Conservation (phyloP, 495 filamentous ascomycete genomes). For the Penicillium goetzii region DNA sequence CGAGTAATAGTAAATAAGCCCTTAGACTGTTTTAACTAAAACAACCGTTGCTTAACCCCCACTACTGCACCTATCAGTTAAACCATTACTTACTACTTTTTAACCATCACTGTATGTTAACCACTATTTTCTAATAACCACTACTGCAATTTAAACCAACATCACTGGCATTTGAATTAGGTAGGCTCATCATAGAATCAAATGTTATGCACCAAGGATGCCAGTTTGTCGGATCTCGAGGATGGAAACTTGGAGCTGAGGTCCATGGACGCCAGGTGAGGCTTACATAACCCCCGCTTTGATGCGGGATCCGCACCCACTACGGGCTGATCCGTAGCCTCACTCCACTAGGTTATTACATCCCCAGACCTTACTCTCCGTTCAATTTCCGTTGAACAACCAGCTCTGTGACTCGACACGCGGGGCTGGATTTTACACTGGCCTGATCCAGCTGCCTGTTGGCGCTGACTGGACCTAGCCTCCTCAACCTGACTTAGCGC, state of each 20-base stretch:
- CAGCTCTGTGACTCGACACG: neutral
- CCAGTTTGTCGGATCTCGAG: too few relatives aligned
- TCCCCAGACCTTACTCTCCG: conserved; percentile 22
- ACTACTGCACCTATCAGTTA: too few relatives aligned
- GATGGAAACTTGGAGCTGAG: neutral
- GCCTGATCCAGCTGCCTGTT: neutral
- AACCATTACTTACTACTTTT: too few relatives aligned
- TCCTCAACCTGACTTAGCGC: neutral
- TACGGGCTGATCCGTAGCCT: conserved; percentile 22
- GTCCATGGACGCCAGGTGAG: neutral
- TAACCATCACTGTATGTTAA: too few relatives aligned
- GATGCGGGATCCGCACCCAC: conserved; percentile 20
- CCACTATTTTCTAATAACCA: too few relatives aligned
- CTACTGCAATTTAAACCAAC: too few relatives aligned
- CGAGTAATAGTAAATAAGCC: too few relatives aligned
- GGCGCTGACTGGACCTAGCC: neutral
- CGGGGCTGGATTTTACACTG: neutral
- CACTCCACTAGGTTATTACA: conserved; percentile 27
- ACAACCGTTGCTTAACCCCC: too few relatives aligned
- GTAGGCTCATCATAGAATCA: neutral
- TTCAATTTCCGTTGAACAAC: neutral
- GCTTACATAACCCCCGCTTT: conserved; percentile 17
- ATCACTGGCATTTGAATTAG: too few relatives aligned
- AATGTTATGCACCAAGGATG: neutral
- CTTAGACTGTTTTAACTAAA: too few relatives aligned